Base-by-base conservation (phyloP, 805 yeast species). In the Hanseniaspora lindneri region DNA sequence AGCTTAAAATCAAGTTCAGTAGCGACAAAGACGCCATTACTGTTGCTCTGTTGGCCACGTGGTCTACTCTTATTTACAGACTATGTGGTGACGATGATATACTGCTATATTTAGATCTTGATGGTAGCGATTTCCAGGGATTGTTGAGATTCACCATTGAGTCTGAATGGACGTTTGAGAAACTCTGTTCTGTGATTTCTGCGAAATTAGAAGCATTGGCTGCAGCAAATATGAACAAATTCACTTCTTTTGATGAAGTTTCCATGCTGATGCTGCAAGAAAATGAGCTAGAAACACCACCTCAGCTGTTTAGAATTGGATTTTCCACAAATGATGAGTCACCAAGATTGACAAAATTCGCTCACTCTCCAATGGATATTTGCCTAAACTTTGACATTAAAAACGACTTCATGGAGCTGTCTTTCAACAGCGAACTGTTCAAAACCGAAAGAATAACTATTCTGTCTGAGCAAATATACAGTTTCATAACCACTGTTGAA, bases 1-100 rank as follows among this genome's bases (percentile, higher is more conserved):
- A 46, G 28, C 32, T 46, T 17, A 46, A 25, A 13, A 46, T 46
- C 23, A 44, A 52, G 29, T 49, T 54, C 36, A 28, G 52, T 29
- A 54, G 58, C 35, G 53, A 61, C 29, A 37, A 59, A 8, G 54
- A 60, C n/a, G 49, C 65, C 7, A 47, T 55, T 19, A 33, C 48
- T 16, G 35, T 28, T 28, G 46, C 49, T 17, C 21, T 44, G n/a
- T 35, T 49, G 11, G 52, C 49, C 17, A 56, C 60, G 6, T 83
- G 80, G 61, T 76, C 81, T 21, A 76, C 81, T 1, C 70, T 89
- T 50, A 71, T 85, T 33, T 80, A 75, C 64, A 72, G 97, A 59
- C 68, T 85, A 41, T 82, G 96, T 2, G 97, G 96, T 21, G 97
- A 89, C 61, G 96, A 89, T 55, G 96, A 89, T 58, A 79, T 92